Percentiles rank a stretch among this genome's conserved stretches.
phyloP scores from a whole-genome alignment of 2,329 filamentous ascomycete species.

The Samsoniella hepiali region DNA sequence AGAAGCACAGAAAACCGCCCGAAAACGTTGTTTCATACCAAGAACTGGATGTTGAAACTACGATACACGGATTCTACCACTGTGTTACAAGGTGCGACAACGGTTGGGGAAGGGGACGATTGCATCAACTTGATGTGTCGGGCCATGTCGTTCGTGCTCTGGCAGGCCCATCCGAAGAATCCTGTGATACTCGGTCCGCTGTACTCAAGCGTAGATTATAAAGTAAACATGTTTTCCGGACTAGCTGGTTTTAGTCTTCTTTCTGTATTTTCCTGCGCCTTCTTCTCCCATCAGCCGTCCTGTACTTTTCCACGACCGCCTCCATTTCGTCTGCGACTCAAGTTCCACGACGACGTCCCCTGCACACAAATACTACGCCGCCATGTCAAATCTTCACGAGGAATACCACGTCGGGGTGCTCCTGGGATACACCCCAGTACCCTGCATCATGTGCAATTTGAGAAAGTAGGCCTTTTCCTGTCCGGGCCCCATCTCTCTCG shows the following conservation, averaged over 20 bases:
- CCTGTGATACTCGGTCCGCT: neutral
- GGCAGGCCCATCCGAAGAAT: neutral
- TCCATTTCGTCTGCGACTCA: neutral
- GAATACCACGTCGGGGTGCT: conserved; percentile 14
- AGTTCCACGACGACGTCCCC: neutral
- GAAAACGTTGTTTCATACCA: neutral
- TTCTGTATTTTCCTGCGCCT: neutral
- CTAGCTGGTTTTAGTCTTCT: neutral
- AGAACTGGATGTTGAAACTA: neutral
- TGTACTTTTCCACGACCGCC: neutral
- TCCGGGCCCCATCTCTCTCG: too few relatives aligned
- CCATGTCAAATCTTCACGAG: conserved; percentile 5
- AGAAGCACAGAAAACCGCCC: neutral
- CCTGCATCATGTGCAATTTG: conserved; percentile 16
- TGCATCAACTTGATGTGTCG: neutral
- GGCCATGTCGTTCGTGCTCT: neutral
- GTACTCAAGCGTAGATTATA: neutral
- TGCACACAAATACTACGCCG: neutral
- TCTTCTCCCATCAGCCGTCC: neutral
- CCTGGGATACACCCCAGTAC: conserved; percentile 12
- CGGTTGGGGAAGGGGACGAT: neutral
- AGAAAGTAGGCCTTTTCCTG: neutral
- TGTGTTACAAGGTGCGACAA: neutral
- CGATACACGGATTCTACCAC: neutral
- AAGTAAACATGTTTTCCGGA: neutral